Evolutionary conservation across 140 eudicot genomes (phyloP).

Genomic region (Senecio squalidus): DNA sequence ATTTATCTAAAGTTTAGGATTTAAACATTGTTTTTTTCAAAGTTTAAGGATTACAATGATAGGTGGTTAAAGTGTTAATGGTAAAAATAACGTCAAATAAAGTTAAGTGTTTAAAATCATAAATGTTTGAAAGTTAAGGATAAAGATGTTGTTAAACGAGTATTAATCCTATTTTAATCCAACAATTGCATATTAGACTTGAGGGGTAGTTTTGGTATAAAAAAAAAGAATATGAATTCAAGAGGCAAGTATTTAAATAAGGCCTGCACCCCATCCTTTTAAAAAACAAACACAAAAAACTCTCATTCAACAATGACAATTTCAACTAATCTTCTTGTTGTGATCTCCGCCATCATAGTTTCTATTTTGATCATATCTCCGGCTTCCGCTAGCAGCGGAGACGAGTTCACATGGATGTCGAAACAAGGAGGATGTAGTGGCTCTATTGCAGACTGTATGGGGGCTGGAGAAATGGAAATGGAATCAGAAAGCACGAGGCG

Average conservation of each 20-base stretch:
- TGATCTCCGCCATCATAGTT: constrained; percentile 22
- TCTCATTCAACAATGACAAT: constrained; percentile 34
- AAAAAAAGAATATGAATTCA: not conserved
- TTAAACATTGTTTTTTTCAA: too few species aligned
- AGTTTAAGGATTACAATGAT: too few species aligned
- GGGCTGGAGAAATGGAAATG: constrained; percentile 55
- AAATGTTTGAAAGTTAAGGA: too few species aligned
- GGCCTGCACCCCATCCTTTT: not conserved
- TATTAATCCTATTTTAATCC: too few species aligned
- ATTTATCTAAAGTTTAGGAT: too few species aligned
- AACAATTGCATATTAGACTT: too few species aligned
- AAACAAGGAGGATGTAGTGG: constrained; percentile 48
- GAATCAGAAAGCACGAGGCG: constrained; percentile 75
- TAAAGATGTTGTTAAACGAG: too few species aligned
- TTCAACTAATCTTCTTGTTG: constrained; percentile 23
- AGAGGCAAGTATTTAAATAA: not conserved
- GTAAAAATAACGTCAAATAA: too few species aligned
- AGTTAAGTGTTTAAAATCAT: too few species aligned
- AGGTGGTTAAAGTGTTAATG: too few species aligned
- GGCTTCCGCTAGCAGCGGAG: constrained; percentile 21
- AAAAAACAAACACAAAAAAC: not conserved
- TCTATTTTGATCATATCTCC: constrained; percentile 20
- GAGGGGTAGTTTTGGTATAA: not conserved
- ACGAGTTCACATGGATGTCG: constrained; percentile 39
- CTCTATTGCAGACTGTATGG: constrained; percentile 75